Evolutionary conservation across 805 yeast genomes (phyloP).

Genomic region (Metschnikowia peoriensis): DNA sequence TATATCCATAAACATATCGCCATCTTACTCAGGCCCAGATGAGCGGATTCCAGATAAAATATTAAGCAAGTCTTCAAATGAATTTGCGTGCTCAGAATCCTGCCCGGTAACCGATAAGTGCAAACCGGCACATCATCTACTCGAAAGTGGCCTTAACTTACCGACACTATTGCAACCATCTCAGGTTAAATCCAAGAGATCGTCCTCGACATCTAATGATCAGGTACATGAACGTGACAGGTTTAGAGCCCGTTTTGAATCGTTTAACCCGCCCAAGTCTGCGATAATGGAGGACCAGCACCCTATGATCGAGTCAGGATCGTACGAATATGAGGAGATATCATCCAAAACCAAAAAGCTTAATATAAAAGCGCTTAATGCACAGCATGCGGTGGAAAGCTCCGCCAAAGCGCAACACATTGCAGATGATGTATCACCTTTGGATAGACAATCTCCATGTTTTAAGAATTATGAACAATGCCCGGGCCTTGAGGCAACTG

Average conservation of each 20-base stretch:
- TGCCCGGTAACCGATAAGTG: no score
- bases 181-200: slow-evolving; percentile 26
- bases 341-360: slow-evolving; percentile 39
- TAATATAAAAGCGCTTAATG: slow-evolving; percentile 14
- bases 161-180: not conserved
- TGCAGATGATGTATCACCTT: slow-evolving; percentile 17
- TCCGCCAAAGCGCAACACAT: slow-evolving; percentile 5
- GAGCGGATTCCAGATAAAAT: not conserved
- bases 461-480: slow-evolving; percentile 7
- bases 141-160: not conserved
- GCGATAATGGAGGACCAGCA: slow-evolving; percentile 5
- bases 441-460: slow-evolving; percentile 18
- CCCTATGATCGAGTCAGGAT: slow-evolving; percentile 10
- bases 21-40: not conserved
- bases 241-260: slow-evolving; percentile 37
- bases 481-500: not conserved
- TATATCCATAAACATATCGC: not conserved
- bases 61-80: no score
- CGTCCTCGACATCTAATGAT: slow-evolving; percentile 42
- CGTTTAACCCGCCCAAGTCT: slow-evolving; percentile 24
- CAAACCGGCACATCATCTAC: not conserved
- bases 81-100: no score
- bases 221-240: slow-evolving; percentile 39
- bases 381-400: not conserved
- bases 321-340: slow-evolving; percentile 38